phyloP scores from a whole-genome alignment of 768 basidiomycete species.

The Trametes villosa region DNA sequence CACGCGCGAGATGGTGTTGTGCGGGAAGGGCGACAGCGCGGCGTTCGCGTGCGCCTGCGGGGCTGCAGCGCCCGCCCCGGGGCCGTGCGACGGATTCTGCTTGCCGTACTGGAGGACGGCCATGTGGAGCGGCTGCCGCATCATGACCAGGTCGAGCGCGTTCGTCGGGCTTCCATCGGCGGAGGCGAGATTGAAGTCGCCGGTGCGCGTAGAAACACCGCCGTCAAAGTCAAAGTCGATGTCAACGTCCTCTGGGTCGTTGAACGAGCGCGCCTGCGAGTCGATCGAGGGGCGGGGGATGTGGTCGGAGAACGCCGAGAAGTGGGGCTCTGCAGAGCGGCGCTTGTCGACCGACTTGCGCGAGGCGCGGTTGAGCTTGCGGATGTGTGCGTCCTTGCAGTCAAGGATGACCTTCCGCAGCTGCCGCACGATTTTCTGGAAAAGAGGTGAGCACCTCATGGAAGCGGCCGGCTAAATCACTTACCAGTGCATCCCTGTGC shows the following conservation, averaged over 20 bases:
- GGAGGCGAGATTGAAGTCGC: constrained; percentile 9
- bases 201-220: constrained; percentile 24
- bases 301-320: constrained; percentile 13
- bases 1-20: constrained; percentile 70
- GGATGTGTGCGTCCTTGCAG: constrained; percentile 67
- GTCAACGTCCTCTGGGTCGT: constrained; percentile 64
- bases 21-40: constrained; percentile 54
- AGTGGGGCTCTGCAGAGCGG: constrained; percentile 29
- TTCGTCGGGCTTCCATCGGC: constrained; percentile 33
- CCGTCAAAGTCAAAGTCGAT: constrained; percentile 76
- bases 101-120: constrained; percentile 54
- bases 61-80: not conserved
- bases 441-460: constrained; percentile 9
- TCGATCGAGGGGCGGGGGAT: constrained; percentile 17
- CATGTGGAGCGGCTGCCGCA: constrained; percentile 63
- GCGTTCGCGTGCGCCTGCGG: constrained; percentile 46
- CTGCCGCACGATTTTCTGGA: constrained; percentile 77
- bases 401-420: constrained; percentile 84
- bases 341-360: constrained; percentile 34
- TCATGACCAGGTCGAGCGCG: constrained; percentile 60
- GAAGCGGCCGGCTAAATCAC: constrained; percentile 31
- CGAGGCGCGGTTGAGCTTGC: constrained; percentile 29
- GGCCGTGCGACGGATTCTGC: constrained; percentile 36
- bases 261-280: constrained; percentile 28
- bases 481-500: constrained; percentile 72